Conservation (phyloP, 805 yeast genomes). For the Pichia pseudocactophila region DNA sequence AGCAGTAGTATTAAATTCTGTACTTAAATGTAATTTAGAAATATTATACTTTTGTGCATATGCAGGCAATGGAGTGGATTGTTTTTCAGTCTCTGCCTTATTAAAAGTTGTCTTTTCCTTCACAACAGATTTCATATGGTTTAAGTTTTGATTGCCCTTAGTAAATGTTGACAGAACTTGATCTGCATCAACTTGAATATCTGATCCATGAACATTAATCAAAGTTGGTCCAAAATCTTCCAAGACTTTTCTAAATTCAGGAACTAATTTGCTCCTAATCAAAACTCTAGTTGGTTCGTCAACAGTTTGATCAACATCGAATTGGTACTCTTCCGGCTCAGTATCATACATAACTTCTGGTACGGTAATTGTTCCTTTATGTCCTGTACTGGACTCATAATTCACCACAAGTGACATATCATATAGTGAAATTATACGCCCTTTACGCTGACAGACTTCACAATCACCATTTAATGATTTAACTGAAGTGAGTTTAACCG, state of each 20-base stretch:
- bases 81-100: slow-evolving; percentile 11
- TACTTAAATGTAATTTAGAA: slow-evolving; percentile 64
- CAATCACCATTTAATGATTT: slow-evolving; percentile 85
- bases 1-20: slow-evolving; percentile 80
- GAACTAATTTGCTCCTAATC: slow-evolving; percentile 47
- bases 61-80: slow-evolving; percentile 8
- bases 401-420: slow-evolving; percentile 63
- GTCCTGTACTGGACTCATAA: slow-evolving; percentile 9
- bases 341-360: slow-evolving; percentile 96
- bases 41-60: slow-evolving; percentile 65
- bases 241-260: slow-evolving; percentile 55
- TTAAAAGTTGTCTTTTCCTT: slow-evolving; percentile 24
- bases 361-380: slow-evolving; percentile 61
- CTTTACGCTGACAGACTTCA: slow-evolving; percentile 94
- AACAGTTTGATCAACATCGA: slow-evolving; percentile 55
- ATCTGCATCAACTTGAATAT: slow-evolving; percentile 73
- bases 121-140: slow-evolving; percentile 20
- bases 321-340: slow-evolving; percentile 77
- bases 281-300: slow-evolving; percentile 44
- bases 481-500: slow-evolving; percentile 34
- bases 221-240: slow-evolving; percentile 68
- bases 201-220: slow-evolving; percentile 67
- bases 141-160: slow-evolving; percentile 36
- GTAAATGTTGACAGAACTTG: slow-evolving; percentile 53
- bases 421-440: slow-evolving; percentile 86